Base-by-base conservation (phyloP, 2,329 filamentous ascomycete species). In the Colletotrichum endophyticum region DNA sequence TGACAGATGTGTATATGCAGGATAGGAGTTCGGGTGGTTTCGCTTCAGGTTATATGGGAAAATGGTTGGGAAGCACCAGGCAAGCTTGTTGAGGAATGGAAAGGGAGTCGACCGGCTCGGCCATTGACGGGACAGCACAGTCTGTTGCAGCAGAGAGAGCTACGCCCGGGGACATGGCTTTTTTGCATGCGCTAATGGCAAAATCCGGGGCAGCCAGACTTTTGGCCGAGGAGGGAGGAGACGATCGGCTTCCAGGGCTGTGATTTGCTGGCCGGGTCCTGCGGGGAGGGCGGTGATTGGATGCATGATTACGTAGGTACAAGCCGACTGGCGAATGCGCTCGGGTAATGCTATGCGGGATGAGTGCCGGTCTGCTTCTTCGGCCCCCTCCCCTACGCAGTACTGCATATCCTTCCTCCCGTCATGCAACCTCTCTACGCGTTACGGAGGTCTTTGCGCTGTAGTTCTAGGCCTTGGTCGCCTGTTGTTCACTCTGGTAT, bases 11-110 rank as follows among this genome's bases (percentile, higher is more conserved):
- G 66, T 61, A 57, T 70, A 32, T 63, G 28, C 36, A 63, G 15
- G 22, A 73, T 13, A 72, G 62, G 39, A 76, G 74, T 76, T 76
- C 74, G 70, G 74, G 74, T 70, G 64, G 74, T 76, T 69, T 76
- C 73, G 70, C 70, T 69, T 30, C 62, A 59, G 61, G 69, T 76
- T 73, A 64, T 73, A 68, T 69, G 71, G 28, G 57, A 63, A 77
- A 77, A 67, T 66, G 53, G 75, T 77, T 77, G 75, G 67, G 72
- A 69, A 70, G 56, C 28, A 30, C 49, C 66, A 70, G 64, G 56
- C 61, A 76, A 73, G 74, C 74, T 76, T 76, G 74, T 73, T 76
- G 74, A 74, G 74, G 70, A 72, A 64, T 62, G 66, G 72, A 49
- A 70, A 44, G 67, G 67, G 44, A 68, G 30, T 34, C n/a, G 44